A percentile compares a stretch with the other conserved stretches of the same genome.
Evolutionary conservation across 306 rosid species (phyloP).

Genomic region (Ochetophila trinervis): DNA sequence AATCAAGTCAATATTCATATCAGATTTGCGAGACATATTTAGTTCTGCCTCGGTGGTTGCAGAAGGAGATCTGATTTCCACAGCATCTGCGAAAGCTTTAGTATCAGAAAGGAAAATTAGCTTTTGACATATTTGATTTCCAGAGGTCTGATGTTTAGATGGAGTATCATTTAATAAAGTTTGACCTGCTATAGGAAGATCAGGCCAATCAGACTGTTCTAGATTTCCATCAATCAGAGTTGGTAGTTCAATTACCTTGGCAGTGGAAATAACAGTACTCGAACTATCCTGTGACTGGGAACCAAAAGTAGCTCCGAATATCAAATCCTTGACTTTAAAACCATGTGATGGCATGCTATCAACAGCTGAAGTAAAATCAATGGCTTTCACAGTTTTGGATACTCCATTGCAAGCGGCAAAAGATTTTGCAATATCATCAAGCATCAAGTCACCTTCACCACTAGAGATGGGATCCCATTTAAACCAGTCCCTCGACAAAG

Average conservation of each 20-base stretch:
- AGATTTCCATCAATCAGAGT: constrained; percentile 22
- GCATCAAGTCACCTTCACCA: constrained; percentile 76
- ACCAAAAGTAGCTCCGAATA: constrained; percentile 33
- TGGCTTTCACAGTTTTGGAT: constrained; percentile 57
- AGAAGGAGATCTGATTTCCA: constrained; percentile 20
- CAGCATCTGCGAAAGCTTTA: constrained; percentile 20
- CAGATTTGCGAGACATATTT: constrained; percentile 15
- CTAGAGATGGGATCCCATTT: constrained; percentile 84
- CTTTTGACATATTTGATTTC: constrained; percentile 14
- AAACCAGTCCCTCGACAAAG: constrained; percentile 43
- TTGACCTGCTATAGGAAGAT: constrained; percentile 28
- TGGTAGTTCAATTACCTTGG: constrained; percentile 27
- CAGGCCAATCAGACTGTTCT: constrained; percentile 27
- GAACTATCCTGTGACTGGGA: constrained; percentile 26
- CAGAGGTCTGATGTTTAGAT: constrained; percentile 17
- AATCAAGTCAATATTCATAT: constrained; percentile 13
- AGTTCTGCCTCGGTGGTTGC: constrained; percentile 22
- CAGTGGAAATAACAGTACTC: constrained; percentile 17
- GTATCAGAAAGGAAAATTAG: constrained; percentile 17
- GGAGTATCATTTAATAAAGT: constrained; percentile 24
- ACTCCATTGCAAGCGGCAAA: constrained; percentile 41
- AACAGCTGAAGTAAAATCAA: constrained; percentile 52
- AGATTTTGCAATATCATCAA: constrained; percentile 64
- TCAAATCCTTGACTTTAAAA: constrained; percentile 56
- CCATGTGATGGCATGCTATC: constrained; percentile 58